Evolutionary conservation across 768 basidiomycete species (phyloP), one percentile per base, ranked within the genome.

Genomic region (Megacollybia marginata): DNA sequence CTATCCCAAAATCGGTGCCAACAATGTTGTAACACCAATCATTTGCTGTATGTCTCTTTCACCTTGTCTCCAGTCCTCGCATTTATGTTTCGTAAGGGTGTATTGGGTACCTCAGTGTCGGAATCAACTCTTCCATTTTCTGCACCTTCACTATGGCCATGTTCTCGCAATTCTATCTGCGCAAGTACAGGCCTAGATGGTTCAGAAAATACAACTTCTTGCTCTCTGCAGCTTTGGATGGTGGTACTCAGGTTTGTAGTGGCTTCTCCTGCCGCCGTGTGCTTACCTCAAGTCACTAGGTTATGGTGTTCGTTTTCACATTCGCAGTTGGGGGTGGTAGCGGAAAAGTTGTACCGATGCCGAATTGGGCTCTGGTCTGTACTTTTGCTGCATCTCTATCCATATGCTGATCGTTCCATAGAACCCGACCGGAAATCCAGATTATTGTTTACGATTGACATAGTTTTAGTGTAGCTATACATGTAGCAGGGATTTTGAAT

Each of bases 51-150:
- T 23, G 61, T 56, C 31, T 16, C 33, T 12, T 31, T 49, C 35
- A 12, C 18, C 9, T 20, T 35, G 23, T 10, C 19, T 9, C 1
- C 19, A 11, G 13, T 28, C 7, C 32, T 42, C n/a, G 9, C 33
- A 2, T 47, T 48, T 5, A 38, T 48, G 12, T 34, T 38, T 34
- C 19, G 44, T 19, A 40, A 69, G 69, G 68, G 62, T 69, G 68
- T 4, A 63, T 76, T 16, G 74, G 75, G 48, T 75, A 66, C 57
- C 62, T 80, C 46, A 70, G 71, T 50, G 77, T 77, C 48, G 79
- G 79, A 13, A 77, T 82, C 61, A 82, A 82, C 66, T 74, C 72
- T 10, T 74, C 70, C 8, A 68, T 77, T 19, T 73, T 76, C 56
- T 68, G 65, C 9, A 65, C 70, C 1, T 74, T 76, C 62, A 56